Conservation (phyloP, 225 moss, liverwort and hornwort species). For the Bryoerythrophyllum caledonicum region DNA sequence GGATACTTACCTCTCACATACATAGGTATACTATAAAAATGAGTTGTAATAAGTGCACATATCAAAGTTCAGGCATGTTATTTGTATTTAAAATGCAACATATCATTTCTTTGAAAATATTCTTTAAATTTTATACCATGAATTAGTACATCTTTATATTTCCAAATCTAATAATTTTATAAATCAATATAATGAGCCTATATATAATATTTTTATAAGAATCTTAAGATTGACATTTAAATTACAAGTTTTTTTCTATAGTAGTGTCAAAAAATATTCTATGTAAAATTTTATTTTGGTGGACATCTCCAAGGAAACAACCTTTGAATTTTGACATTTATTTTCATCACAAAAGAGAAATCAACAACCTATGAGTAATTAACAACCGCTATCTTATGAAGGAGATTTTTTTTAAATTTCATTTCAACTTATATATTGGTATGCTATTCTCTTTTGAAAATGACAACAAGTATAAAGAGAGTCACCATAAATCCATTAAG, state of each 20-base stretch:
- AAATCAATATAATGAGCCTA: not conserved
- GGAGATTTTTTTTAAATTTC: no score
- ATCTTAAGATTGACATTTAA: not conserved
- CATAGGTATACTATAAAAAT: not conserved
- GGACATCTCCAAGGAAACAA: not conserved
- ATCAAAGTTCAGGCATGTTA: not conserved
- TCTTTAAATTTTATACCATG: not conserved
- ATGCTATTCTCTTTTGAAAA: not conserved
- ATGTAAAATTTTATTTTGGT: not conserved
- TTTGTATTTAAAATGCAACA: no score
- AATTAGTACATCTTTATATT: not conserved
- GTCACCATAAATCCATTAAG: conserved; percentile 22
- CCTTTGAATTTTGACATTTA: no score
- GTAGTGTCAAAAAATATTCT: not conserved
- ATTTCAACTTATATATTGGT: no score
- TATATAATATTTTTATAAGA: not conserved
- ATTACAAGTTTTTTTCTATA: not conserved
- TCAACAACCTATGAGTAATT: rapidly evolving
- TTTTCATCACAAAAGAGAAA: no score
- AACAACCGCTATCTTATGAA: no score
- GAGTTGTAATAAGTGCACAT: not conserved
- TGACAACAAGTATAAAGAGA: conserved; percentile 4
- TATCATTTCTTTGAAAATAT: no score
- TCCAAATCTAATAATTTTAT: not conserved
- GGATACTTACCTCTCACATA: not conserved